Percentiles rank a stretch among this genome's conserved stretches.
Conservation (phyloP, 2,329 filamentous ascomycete species). For the Fusarium compactum region DNA sequence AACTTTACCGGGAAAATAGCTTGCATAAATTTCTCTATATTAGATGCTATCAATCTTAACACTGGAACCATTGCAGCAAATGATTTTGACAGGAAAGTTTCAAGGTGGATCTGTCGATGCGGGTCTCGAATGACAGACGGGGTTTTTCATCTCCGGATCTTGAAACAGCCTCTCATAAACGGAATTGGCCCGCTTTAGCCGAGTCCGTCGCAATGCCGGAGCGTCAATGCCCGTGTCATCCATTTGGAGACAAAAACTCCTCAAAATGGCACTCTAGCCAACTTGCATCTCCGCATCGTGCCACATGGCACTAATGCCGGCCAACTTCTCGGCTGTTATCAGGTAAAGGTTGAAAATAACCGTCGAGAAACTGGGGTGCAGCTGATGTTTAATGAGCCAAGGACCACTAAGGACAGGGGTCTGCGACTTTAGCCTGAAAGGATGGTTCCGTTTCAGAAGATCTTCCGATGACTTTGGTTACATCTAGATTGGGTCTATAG, state of each 20-base stretch:
- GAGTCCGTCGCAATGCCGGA: conserved; percentile 18
- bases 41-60: neutral
- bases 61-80: fast-evolving
- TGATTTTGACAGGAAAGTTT: neutral
- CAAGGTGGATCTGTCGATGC: fast-evolving
- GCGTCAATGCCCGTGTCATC: conserved; percentile 9
- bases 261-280: neutral
- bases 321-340: conserved; percentile 5
- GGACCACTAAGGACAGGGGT: neutral
- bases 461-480: neutral
- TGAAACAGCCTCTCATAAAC: conserved; percentile 7
- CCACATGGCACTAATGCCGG: conserved; percentile 19
- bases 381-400: neutral
- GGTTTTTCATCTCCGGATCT: conserved; percentile 9
- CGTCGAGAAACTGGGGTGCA: neutral
- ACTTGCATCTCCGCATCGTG: conserved; percentile 11
- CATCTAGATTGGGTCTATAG: neutral
- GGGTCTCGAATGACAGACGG: neutral
- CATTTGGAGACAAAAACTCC: conserved; percentile 3
- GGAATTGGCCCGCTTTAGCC: conserved; percentile 7
- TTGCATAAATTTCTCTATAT: neutral
- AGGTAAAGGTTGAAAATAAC: neutral
- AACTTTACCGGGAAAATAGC: neutral
- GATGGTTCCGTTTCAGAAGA: neutral
- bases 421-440: conserved; percentile 14